Conservation (phyloP, 768 basidiomycete genomes). For the Neoboletus brunneissimus region DNA sequence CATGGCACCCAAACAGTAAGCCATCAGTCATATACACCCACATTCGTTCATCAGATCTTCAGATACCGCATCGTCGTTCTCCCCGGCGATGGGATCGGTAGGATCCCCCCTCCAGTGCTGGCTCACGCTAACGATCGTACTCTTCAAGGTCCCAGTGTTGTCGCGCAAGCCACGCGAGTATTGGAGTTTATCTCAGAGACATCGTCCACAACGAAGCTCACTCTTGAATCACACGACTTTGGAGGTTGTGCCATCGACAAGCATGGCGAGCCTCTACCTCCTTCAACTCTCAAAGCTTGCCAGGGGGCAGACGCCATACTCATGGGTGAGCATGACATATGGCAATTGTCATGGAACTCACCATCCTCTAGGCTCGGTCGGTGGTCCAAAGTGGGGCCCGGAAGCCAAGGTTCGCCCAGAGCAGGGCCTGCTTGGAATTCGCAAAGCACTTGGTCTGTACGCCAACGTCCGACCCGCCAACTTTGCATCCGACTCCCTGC, state of each 20-base stretch:
- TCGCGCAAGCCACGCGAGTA: slow-evolving; percentile 80
- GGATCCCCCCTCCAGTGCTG: slow-evolving; percentile 11
- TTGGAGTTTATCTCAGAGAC: slow-evolving; percentile 67
- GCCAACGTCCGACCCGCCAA: slow-evolving; percentile 98
- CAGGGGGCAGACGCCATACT: slow-evolving; percentile 93
- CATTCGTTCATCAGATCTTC: slow-evolving; percentile 1
- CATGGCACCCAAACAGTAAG: slow-evolving; percentile 48
- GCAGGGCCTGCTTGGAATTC: slow-evolving; percentile 79
- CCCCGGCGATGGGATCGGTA: slow-evolving; percentile 97
- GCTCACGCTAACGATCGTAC: background rate
- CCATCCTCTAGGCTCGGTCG: slow-evolving; percentile 75
- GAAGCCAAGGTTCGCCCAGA: slow-evolving; percentile 88
- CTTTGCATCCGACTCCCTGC: slow-evolving; percentile 88
- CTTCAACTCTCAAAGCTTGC: slow-evolving; percentile 83
- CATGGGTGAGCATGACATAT: slow-evolving; percentile 64
- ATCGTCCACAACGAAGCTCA: slow-evolving; percentile 64
- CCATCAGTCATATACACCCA: slow-evolving; percentile 10
- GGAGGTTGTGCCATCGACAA: slow-evolving; percentile 94
- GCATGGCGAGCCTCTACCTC: slow-evolving; percentile 79
- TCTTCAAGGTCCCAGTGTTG: slow-evolving; percentile 80
- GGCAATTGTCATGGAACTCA: background rate
- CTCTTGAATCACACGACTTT: slow-evolving; percentile 74
- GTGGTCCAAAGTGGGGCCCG: slow-evolving; percentile 99
- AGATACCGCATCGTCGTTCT: slow-evolving; percentile 89
- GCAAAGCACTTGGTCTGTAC: slow-evolving; percentile 92